These are phyloP conservation scores for Diaporthe destruens DNA, from an alignment of 2,329 filamentous ascomycete genomes.

Conservation along the genomic window DNA sequence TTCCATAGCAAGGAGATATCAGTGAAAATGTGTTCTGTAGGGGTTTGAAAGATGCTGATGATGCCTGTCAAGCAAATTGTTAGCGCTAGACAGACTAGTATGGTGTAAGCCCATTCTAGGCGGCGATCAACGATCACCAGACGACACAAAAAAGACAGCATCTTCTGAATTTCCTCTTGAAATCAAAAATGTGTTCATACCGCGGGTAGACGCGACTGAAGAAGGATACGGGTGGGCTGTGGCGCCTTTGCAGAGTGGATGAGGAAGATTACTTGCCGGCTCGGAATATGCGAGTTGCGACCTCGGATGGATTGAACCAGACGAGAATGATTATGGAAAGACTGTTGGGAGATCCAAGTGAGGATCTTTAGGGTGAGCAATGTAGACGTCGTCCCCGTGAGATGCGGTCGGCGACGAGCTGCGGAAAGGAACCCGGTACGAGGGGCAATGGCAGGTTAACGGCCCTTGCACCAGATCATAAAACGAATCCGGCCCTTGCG, in stretches of 20 bases:
- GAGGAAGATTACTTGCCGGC: neutral
- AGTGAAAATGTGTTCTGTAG: neutral
- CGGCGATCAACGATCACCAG: neutral
- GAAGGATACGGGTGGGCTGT: neutral
- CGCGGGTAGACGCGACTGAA: neutral
- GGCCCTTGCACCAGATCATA: constrained; percentile 31
- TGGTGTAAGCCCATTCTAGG: neutral
- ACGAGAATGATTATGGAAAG: neutral
- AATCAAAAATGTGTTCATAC: neutral
- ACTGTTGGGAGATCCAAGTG: neutral
- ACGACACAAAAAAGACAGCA: too few relatives aligned
- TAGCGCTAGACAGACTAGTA: constrained; percentile 1
- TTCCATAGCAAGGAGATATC: constrained; percentile 61
- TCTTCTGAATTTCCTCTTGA: neutral
- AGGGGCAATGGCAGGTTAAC: constrained; percentile 21
- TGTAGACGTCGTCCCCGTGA: neutral
- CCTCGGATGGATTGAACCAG: neutral
- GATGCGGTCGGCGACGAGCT: constrained; percentile 17
- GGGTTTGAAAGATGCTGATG: neutral
- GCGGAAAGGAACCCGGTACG: constrained; percentile 23
- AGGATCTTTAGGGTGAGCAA: neutral
- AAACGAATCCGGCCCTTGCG: constrained; percentile 28
- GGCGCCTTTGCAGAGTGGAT: too few relatives aligned
- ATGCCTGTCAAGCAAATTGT: neutral
- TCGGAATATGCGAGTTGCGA: neutral